A percentile compares a stretch with the other conserved stretches of the same genome.
These are phyloP conservation scores for Fusarium torulosum DNA, from an alignment of 2,329 filamentous ascomycete genomes.

Conservation along the genomic window DNA sequence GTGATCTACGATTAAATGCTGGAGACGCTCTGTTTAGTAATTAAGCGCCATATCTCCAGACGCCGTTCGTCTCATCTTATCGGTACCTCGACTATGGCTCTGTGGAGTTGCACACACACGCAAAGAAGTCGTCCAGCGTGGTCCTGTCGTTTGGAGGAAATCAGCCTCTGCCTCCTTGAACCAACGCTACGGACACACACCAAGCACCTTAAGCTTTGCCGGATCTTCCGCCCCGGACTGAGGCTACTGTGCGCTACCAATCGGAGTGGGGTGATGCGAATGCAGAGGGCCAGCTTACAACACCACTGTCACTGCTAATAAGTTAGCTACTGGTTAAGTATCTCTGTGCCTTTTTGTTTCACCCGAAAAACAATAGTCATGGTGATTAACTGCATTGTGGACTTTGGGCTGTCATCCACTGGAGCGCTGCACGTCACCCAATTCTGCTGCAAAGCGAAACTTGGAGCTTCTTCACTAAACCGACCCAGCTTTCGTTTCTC, in stretches of 20 bases:
- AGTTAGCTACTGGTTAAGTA: constrained; percentile 11
- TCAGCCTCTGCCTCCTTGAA: too few relatives aligned
- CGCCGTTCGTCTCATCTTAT: constrained; percentile 26
- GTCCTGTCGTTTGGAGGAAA: too few relatives aligned
- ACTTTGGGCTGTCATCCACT: constrained; percentile 33
- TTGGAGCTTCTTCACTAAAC: background rate
- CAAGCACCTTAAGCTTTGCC: constrained; percentile 38
- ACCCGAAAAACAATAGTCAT: background rate
- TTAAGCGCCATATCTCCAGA: constrained; percentile 29
- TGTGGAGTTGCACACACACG: too few relatives aligned
- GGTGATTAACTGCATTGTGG: background rate
- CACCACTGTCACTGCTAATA: background rate
- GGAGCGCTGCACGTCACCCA: constrained; percentile 36
- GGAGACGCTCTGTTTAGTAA: background rate
- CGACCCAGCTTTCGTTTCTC: constrained; percentile 2
- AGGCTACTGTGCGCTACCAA: constrained; percentile 5
- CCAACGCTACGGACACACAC: background rate
- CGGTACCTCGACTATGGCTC: background rate
- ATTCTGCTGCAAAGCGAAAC: background rate
- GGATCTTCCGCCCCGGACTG: constrained; percentile 45
- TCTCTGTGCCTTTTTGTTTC: constrained; percentile 10
- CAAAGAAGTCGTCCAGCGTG: background rate
- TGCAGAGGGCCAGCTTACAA: constrained; percentile 20
- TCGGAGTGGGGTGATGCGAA: constrained; percentile 33
- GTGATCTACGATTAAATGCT: constrained; percentile 19